Base-by-base conservation (phyloP, 2,329 filamentous ascomycete genomes). In the Diaporthe citrichinensis region DNA sequence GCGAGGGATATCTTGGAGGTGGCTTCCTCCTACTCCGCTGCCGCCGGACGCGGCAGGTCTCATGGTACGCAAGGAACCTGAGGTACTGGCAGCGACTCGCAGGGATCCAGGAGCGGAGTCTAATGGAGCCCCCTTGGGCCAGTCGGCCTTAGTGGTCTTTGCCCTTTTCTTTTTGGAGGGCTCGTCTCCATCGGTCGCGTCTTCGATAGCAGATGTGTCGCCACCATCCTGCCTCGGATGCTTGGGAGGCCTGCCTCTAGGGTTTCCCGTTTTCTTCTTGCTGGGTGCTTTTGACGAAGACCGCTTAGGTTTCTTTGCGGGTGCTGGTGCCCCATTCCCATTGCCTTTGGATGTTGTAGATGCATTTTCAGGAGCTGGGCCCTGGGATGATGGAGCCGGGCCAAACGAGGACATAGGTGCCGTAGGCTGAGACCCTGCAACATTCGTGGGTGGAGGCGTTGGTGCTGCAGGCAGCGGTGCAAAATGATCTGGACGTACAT, bases 21-120 rank as follows among this genome's bases (percentile, higher is more conserved):
- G 91, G 65, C 83, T 88, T 46, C 84, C 85, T 41, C 81, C 76
- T 5, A 86, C 81, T 12, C 72, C 76, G 14, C 76, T 77, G 25
- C 88, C 87, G 36, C 84, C 85, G 4, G 85, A 87, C 34, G 89
- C 85, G 44, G 89, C 88, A 74, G 96, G 96, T 59, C 95, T 91
- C 83, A 98, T 94, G 65, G 93, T 93, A 58, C 96, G 94, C 75
- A 98, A 89, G 7, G 96, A 98, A 57, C 95, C 95, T 59, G 96
- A 94, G 23, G 94, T 98, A 82, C 95, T 98, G 62, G 96, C 96
- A 76, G 94, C 93, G n/a, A 98, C 95, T 67, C 96, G 91, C 36
- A 98, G 87, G 4, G 95, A 97, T 67, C 97, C 95, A 14, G 92
- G 90, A 41, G 92, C 92, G 53, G 91, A 89, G 71, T 93, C 94